Base-by-base conservation (phyloP, 805 yeast species). In the Candida berthetii region DNA sequence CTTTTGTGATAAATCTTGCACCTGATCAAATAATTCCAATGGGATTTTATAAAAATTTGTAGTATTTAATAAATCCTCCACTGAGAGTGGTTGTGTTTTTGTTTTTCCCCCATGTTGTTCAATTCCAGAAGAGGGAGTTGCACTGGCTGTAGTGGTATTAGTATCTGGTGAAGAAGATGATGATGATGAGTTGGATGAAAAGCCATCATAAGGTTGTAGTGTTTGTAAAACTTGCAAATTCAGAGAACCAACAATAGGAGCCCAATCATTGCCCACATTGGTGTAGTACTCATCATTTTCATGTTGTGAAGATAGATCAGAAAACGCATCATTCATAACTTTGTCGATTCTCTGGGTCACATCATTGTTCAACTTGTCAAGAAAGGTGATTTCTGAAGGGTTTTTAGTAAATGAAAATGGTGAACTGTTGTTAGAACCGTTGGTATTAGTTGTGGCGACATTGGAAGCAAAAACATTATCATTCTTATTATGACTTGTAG, bases 1-100 rank as follows among this genome's bases (percentile, higher is more conserved):
- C 19, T 34, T 45, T 19, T 52, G 54, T 7, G 48, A 27, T 2
- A 49, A 44, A 8, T 53, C 52, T 18, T 47, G 43, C 17, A 45
- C 33, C 1, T 39, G 40, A 1, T 42, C 40, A 37, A 53, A 51
- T 15, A 50, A 36, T 18, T 42, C 40, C 1, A 19, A 29, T 3
- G 56, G 54, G 33, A 54, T 43, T 20, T 41, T 38, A 35, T 49
- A 48, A 17, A 48, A 42, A 3, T 45, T 44, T 17, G 40, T 42
- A 7, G 36, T 15, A 0, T 44, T 36, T 8, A 47, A 36, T 4
- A 51, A 38, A 11, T 39, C 37, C 13, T 42, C 40, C 15, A 31
- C 33, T 31, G 24, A 22, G 8, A 22, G 24, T 22, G 24, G 24
- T 8, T 6, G 24, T 22, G 24, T 6, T 22, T 6, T 6, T 22